A percentile compares a stretch with the other conserved stretches of the same genome.
phyloP scores from a whole-genome alignment of 1,284 basidiomycete genomes.

The Trichosporon sp. region DNA sequence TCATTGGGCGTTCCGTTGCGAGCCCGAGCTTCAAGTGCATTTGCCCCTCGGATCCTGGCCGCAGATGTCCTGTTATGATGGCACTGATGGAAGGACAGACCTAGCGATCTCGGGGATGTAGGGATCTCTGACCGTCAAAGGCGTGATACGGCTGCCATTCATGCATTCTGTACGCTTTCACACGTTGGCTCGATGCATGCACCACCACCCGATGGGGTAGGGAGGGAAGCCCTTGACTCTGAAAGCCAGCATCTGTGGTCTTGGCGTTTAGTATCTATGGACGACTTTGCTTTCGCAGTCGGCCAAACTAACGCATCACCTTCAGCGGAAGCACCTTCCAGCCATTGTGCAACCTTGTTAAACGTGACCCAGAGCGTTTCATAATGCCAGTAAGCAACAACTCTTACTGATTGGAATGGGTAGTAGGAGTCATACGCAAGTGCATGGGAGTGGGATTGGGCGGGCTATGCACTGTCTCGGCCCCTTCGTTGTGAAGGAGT shows the following conservation, averaged over 20 bases:
- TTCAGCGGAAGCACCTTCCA: slow-evolving; percentile 10
- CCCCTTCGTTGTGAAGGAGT: neutral
- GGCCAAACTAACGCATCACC: neutral
- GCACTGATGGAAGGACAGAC: too few species aligned
- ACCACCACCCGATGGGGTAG: neutral
- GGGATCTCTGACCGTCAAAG: too few species aligned
- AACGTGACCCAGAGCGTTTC: neutral
- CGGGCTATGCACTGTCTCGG: neutral
- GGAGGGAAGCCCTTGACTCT: neutral
- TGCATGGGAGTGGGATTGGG: neutral
- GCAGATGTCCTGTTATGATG: too few species aligned
- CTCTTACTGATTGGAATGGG: neutral
- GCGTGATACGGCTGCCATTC: too few species aligned
- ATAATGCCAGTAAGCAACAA: slow-evolving; percentile 10
- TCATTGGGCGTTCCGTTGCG: neutral
- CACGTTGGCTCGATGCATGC: neutral
- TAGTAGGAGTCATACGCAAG: neutral
- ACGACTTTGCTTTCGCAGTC: neutral
- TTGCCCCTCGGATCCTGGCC: neutral
- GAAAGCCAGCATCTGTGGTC: neutral
- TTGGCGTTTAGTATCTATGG: neutral
- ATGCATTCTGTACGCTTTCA: neutral
- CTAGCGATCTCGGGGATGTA: too few species aligned
- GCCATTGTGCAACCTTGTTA: slow-evolving; percentile 12
- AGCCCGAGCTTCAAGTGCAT: neutral